Evolutionary conservation across 345 rosid species (phyloP).

Genomic region (Diplotaxis tenuifolia): DNA sequence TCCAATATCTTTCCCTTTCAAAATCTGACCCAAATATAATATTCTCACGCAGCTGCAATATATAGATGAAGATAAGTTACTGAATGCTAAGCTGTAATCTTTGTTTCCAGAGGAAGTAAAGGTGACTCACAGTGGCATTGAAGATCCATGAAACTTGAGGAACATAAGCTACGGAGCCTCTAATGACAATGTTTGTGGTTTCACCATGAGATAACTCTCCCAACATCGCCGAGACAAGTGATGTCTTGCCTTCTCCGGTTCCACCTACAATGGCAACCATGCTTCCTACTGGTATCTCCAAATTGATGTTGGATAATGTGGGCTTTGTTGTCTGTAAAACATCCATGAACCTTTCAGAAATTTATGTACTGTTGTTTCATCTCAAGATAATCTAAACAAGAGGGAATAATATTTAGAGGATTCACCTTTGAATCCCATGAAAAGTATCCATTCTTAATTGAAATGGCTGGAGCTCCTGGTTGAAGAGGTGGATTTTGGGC

Average conservation of each 20-base stretch:
- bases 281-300: constrained; percentile 74
- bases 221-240: constrained; percentile 90
- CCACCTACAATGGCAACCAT: constrained; percentile 90
- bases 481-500: constrained; percentile 74
- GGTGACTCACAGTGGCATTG: constrained; percentile 79
- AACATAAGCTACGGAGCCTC: constrained; percentile 93
- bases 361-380: constrained; percentile 2
- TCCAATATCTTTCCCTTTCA: constrained; percentile 62
- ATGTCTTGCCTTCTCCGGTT: constrained; percentile 97
- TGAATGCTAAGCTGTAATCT: background rate
- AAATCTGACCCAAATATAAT: constrained; percentile 80
- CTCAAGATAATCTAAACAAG: background rate
- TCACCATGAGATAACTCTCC: constrained; percentile 75
- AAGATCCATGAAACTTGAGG: constrained; percentile 99
- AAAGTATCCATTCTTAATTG: constrained; percentile 76
- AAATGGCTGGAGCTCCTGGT: constrained; percentile 69
- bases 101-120: background rate
- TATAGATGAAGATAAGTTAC: background rate
- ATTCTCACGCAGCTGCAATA: constrained; percentile 75
- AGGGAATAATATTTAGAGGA: background rate
- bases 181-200: constrained; percentile 52
- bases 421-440: constrained; percentile 89
- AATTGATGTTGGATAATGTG: constrained; percentile 64
- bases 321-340: constrained; percentile 57
- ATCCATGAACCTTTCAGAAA: background rate